Base-by-base conservation (phyloP, 306 rosid species). In the Alnus rubra region DNA sequence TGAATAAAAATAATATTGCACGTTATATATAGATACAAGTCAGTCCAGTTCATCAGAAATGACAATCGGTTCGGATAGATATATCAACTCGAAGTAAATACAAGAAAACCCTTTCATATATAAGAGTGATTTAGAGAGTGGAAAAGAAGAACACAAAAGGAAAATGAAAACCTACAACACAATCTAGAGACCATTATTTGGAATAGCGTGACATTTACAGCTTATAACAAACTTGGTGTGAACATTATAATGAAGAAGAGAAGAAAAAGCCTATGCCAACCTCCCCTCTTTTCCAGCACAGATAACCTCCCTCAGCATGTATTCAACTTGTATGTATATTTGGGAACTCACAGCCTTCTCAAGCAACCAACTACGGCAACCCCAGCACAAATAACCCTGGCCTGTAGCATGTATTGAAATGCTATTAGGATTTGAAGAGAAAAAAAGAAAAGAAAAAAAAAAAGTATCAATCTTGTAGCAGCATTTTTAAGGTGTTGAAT, bases 261-360 rank as follows among this genome's bases (percentile, higher is more conserved):
- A 59, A 3, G 65, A 28, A 59, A 59, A 59, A 28, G 37, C 35
- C 31, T 59, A 59, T 59, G 13, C 11, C 35, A 58, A 23, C 7
- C 11, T 71, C 52, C 75, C 81, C 48, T 69, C 82, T 60, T 77
- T 82, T 82, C 70, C 81, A 73, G 78, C 62, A 79, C 53, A 60
- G 76, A 79, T 71, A 48, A 81, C 74, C 69, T 55, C 85, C 71
- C 73, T 77, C 64, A 72, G 69, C 80, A 79, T 78, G 80, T 79
- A 78, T 78, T 52, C 76, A 53, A 82, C 79, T 78, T 81, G 28
- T 23, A 23, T 23, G 28, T 23, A 72, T 19, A 50, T 45, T 48
- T 56, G 13, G 82, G 51, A 79, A 81, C 74, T 10, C 1, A 2
- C 37, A 1, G 65, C 35, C 65, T 83, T 60, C 51, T 33, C 76